These are phyloP conservation scores for Pinus tabuliformis DNA, from an alignment of 75 land plant genomes.

Conservation along the genomic window DNA sequence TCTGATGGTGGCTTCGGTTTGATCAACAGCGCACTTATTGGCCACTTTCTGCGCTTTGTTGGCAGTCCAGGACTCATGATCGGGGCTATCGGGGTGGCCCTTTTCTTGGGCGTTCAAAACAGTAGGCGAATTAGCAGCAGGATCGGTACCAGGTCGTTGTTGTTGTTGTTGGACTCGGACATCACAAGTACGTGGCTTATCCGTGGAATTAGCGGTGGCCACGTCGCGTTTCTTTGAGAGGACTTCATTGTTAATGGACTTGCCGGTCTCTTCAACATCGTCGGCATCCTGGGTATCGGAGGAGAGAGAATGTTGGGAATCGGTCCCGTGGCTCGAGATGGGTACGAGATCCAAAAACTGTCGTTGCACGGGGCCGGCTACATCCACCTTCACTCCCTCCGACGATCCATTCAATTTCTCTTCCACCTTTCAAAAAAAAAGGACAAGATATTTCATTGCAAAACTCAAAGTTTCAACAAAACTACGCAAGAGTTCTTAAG, in stretches of 20 bases:
- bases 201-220: not conserved
- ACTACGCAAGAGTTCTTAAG: too few species aligned
- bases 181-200: not conserved
- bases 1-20: constrained; percentile 37
- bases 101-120: too few species aligned
- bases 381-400: not conserved
- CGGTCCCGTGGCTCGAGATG: not conserved
- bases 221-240: not conserved
- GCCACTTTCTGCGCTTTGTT: not conserved
- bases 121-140: too few species aligned
- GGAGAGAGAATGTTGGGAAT: not conserved
- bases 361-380: not conserved
- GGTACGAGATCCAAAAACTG: not conserved
- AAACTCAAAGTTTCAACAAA: too few species aligned
- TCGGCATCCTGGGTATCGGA: not conserved
- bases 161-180: not conserved
- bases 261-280: too few species aligned
- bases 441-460: too few species aligned
- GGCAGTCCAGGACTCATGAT: not conserved
- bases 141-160: not conserved
- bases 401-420: not conserved
- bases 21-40: constrained; percentile 2
- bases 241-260: not conserved
- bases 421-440: not conserved
- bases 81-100: not conserved